Evolutionary conservation across 352 stramenopile genomes (phyloP).

Genomic region (Phytopythium ostracodes): DNA sequence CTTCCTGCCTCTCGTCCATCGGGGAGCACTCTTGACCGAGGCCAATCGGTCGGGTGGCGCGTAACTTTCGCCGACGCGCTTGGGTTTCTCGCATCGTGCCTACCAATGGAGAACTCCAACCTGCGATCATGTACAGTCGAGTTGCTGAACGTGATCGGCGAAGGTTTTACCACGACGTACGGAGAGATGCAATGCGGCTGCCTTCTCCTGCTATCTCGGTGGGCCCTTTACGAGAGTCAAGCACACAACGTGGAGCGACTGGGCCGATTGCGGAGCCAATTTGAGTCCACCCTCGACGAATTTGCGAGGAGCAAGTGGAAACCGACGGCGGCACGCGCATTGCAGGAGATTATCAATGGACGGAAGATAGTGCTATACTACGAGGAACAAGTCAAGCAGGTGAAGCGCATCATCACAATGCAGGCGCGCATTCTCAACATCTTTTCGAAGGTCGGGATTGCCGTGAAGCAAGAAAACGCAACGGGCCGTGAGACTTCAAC

Average conservation of each 20-base stretch:
- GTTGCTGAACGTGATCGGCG: conserved; percentile 18
- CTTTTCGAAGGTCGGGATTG: conserved; percentile 32
- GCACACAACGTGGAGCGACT: conserved; percentile 10
- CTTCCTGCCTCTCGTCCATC: not conserved
- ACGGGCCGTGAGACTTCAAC: no score
- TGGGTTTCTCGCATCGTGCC: conserved; percentile 28
- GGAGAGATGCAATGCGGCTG: conserved; percentile 61
- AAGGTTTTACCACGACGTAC: conserved; percentile 29
- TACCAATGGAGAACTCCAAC: conserved; percentile 17
- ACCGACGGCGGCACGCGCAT: conserved; percentile 7
- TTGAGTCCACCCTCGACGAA: conserved; percentile 21
- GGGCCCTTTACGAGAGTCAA: conserved; percentile 41
- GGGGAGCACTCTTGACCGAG: not conserved
- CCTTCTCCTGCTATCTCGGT: conserved; percentile 47
- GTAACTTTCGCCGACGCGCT: conserved; percentile 59
- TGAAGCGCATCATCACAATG: conserved; percentile 56
- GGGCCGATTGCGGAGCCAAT: conserved; percentile 15
- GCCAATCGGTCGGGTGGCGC: conserved; percentile 17
- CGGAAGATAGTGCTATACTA: conserved; percentile 26
- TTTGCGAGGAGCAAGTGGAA: conserved; percentile 52
- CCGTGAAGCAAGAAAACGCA: conserved; percentile 9
- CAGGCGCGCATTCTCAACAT: conserved; percentile 46
- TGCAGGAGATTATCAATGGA: not conserved
- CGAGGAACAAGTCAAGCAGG: conserved; percentile 38
- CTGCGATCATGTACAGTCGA: conserved; percentile 7